Percentiles rank a stretch among this genome's conserved stretches.
Evolutionary conservation across 2,329 filamentous ascomycete species (phyloP).

Genomic region (Botrytis byssoidea): DNA sequence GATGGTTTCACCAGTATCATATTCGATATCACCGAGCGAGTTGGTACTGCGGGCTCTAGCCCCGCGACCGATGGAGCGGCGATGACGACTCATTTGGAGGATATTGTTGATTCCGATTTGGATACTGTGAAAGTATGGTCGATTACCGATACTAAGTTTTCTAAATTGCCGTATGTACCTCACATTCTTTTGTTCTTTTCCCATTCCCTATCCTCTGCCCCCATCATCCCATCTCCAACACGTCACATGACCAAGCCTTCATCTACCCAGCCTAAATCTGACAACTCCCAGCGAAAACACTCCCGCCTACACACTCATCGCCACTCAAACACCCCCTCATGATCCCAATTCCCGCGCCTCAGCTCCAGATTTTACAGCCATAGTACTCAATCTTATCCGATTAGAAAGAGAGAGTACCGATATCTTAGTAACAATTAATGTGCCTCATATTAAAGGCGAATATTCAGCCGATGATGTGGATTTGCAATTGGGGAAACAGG

Average conservation of each 20-base stretch:
- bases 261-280: not conserved
- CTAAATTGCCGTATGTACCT: slow-evolving; percentile 44
- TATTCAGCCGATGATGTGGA: slow-evolving; percentile 73
- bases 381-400: slow-evolving; percentile 74
- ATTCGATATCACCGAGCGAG: slow-evolving; percentile 84
- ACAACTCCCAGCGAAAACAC: slow-evolving; percentile 44
- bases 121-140: slow-evolving; percentile 66
- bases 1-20: slow-evolving; percentile 84
- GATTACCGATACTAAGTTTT: slow-evolving; percentile 59
- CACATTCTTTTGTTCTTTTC: slow-evolving; percentile 13
- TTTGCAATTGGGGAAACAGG: slow-evolving; percentile 61
- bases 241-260: slow-evolving; percentile 27
- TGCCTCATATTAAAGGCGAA: slow-evolving; percentile 75
- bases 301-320: slow-evolving; percentile 68
- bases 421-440: slow-evolving; percentile 81
- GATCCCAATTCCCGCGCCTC: slow-evolving; percentile 38
- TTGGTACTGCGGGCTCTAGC: slow-evolving; percentile 54
- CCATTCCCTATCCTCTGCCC: slow-evolving; percentile 13
- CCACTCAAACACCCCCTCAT: slow-evolving; percentile 54
- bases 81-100: slow-evolving; percentile 65
- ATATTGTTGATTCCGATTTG: slow-evolving; percentile 63
- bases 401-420: slow-evolving; percentile 76
- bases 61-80: slow-evolving; percentile 68
- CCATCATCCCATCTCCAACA: not conserved
- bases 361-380: slow-evolving; percentile 61